Evolutionary conservation across 2,329 filamentous ascomycete genomes (phyloP), one percentile per base, ranked within the genome.

Genomic region (Trichoderma aggressivum): DNA sequence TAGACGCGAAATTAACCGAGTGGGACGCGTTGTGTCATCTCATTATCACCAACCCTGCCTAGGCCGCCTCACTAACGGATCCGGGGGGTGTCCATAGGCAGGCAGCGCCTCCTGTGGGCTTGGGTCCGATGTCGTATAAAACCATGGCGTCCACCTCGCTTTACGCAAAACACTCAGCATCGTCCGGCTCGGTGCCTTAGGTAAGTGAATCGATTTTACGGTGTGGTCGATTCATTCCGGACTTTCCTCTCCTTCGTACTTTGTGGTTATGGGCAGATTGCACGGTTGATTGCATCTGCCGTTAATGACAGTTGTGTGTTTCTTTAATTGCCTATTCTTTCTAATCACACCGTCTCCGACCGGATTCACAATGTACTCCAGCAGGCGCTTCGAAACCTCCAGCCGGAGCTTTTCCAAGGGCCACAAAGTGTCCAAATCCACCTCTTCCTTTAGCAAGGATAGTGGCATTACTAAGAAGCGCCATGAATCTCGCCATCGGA

Each of bases 341-440:
- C 65, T 39, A 36, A 58, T 59, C 47, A 53, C 34, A 11, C 28
- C 36, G 34, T 60, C 70, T 7, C 2, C 24, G 26, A 32, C 28
- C 10, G 11, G 39, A 55, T 66, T 75, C 55, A 77, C 73, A 39
- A 88, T 86, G 86, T 88, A 87, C 70, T 75, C 75, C 75, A 82
- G 82, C 75, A 82, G 82, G 77, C 82, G 83, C 72, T 81, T 81
- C 64, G 84, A 86, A 50, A 77, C 78, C 39, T 81, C 82, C 36
- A 84, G 75, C 81, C 85, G 81, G 80, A 88, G 85, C 79, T 87
- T 87, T 71, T 85, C 86, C 66, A 88, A 86, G 73, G 80, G 83
- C 73, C 83, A 67, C 8, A 87, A 86, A 73, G 75, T 76, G 28
- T 82, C 80, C 75, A 87, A 86, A 74, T 85, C 86, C 5, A 86